phyloP scores from a whole-genome alignment of 257 asterid genomes.

The Coffea eugenioides region DNA sequence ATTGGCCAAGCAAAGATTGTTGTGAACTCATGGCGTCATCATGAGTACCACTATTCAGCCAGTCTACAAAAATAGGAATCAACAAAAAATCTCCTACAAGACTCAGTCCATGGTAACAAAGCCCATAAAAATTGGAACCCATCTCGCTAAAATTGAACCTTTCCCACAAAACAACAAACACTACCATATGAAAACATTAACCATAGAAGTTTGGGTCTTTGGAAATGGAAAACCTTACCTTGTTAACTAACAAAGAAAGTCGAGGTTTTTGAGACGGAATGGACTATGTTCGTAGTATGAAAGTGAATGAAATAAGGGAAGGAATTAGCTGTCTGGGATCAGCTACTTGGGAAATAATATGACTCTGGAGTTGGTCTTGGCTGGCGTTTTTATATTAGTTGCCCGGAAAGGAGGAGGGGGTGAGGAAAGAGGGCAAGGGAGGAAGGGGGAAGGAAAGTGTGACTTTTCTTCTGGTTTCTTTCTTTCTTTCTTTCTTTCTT shows the following conservation, averaged over 20 bases:
- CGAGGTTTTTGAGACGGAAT: neutral
- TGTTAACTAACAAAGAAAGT: neutral
- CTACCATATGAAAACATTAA: neutral
- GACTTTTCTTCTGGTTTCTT: conserved; percentile 53
- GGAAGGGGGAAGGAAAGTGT: conserved; percentile 52
- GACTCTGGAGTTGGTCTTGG: conserved; percentile 15
- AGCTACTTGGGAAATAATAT: conserved; percentile 2
- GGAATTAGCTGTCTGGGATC: neutral
- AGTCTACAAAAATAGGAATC: conserved; percentile 14
- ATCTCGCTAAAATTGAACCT: conserved; percentile 31
- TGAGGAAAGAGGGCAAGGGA: conserved; percentile 41
- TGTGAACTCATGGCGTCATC: conserved; percentile 4
- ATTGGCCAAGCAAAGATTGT: conserved; percentile 10
- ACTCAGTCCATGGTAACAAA: neutral
- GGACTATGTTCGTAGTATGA: no score
- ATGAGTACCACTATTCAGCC: conserved; percentile 2
- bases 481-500: conserved; percentile 10
- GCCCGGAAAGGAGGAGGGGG: conserved; percentile 6
- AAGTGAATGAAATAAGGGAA: no score
- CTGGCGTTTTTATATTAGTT: conserved; percentile 41
- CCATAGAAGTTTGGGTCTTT: conserved; percentile 5
- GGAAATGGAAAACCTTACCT: conserved; percentile 33
- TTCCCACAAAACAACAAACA: conserved; percentile 10
- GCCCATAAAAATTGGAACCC: conserved; percentile 14
- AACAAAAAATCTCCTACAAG: conserved; percentile 10